These are phyloP conservation scores for Puccinia polysora DNA, from an alignment of 1,284 basidiomycete genomes.

Conservation along the genomic window DNA sequence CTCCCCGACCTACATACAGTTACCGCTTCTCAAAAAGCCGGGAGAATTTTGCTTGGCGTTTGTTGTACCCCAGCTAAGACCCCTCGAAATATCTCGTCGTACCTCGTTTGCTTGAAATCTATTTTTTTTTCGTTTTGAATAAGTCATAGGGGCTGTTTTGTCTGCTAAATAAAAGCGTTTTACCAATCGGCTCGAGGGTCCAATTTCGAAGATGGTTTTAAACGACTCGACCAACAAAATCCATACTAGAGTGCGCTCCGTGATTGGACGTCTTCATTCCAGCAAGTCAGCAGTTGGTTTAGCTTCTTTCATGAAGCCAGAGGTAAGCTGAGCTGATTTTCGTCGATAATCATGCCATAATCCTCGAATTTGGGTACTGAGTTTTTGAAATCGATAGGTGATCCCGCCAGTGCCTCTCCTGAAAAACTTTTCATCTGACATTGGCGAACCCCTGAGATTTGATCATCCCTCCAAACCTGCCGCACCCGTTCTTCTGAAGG, in stretches of 20 bases:
- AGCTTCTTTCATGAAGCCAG: conserved; percentile 4
- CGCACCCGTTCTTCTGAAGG: not conserved
- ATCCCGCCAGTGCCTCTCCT: conserved; percentile 17
- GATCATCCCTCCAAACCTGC: conserved; percentile 1
- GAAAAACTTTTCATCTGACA: not conserved
- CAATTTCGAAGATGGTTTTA: conserved; percentile 8
- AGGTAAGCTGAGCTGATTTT: conserved; percentile 1
- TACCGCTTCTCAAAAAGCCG: not conserved
- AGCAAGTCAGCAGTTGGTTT: conserved; percentile 24
- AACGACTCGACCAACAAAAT: conserved; percentile 20
- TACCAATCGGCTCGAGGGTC: not conserved
- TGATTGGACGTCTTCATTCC: conserved; percentile 14
- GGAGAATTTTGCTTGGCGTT: not conserved
- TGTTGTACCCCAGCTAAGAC: not conserved
- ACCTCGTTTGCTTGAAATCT: not conserved
- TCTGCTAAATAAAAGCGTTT: not conserved
- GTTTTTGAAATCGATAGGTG: not conserved
- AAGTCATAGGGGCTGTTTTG: no score
- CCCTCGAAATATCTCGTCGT: not conserved
- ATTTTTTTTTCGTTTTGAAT: not conserved
- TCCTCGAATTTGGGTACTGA: not conserved
- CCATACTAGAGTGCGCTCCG: conserved; percentile 33
- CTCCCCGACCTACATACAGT: no score
- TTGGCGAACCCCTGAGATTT: not conserved
- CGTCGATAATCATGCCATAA: not conserved